phyloP scores from a whole-genome alignment of 495 filamentous ascomycete genomes.

The Aspergillus incahuasiensis region DNA sequence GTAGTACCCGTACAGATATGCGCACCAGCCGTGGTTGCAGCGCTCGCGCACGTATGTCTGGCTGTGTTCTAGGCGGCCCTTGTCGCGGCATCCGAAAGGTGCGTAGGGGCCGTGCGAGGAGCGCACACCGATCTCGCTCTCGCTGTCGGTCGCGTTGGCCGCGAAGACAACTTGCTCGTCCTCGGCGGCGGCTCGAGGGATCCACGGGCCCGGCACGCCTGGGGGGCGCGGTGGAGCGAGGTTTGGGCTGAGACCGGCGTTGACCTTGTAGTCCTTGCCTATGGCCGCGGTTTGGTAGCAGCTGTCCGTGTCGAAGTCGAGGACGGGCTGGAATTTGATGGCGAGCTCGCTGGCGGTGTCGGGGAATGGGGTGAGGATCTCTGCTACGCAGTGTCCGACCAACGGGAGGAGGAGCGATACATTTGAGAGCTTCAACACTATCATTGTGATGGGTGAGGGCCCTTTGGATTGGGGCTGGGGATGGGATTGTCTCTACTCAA shows the following conservation, averaged over 20 bases:
- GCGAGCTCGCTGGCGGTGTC: neutral
- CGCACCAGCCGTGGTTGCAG: slow-evolving; percentile 1
- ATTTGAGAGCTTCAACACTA: too few relatives aligned
- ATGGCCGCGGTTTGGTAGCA: neutral
- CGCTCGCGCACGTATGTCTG: neutral
- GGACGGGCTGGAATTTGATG: neutral
- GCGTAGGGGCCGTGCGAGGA: neutral
- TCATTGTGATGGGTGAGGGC: too few relatives aligned
- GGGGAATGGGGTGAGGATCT: neutral
- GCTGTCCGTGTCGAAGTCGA: neutral
- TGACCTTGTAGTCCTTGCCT: neutral
- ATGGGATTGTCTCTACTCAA: too few relatives aligned
- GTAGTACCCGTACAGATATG: neutral
- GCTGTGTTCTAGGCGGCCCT: neutral
- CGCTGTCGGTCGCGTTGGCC: too few relatives aligned
- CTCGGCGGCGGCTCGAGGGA: neutral
- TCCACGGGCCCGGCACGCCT: too few relatives aligned
- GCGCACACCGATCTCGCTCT: too few relatives aligned
- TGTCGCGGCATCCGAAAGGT: neutral
- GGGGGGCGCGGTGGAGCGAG: too few relatives aligned
- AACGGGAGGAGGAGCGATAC: too few relatives aligned
- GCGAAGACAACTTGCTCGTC: neutral
- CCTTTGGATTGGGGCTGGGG: too few relatives aligned
- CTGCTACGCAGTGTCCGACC: too few relatives aligned
- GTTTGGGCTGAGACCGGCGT: too few relatives aligned